Evolutionary conservation across 805 yeast species (phyloP).

Genomic region (Zygotorulaspora danielsina): DNA sequence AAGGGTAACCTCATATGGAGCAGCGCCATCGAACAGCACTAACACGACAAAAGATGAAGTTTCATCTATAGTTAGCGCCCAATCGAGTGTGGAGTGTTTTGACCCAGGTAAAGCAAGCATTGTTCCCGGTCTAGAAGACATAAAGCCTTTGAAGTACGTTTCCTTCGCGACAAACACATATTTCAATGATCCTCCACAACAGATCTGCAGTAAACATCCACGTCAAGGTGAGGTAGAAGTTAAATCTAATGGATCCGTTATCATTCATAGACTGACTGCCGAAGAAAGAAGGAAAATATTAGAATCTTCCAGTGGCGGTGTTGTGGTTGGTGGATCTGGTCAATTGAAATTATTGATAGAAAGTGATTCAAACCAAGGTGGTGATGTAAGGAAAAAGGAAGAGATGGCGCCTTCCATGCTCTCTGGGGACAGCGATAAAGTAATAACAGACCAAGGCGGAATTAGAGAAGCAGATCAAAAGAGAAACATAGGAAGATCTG

Average conservation of each 20-base stretch:
- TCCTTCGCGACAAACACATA: slow-evolving; percentile 74
- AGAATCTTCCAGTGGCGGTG: slow-evolving; percentile 53
- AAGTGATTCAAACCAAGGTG: slow-evolving; percentile 10
- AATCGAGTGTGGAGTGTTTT: slow-evolving; percentile 6
- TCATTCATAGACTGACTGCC: slow-evolving; percentile 50
- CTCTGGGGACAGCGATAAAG: slow-evolving; percentile 1
- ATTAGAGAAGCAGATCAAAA: slow-evolving; percentile 19
- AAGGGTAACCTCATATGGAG: slow-evolving; percentile 32
- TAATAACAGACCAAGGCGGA: slow-evolving; percentile 14
- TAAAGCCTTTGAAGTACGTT: slow-evolving; percentile 53
- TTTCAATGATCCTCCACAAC: slow-evolving; percentile 83
- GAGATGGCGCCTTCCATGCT: slow-evolving; percentile 21
- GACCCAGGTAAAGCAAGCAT: slow-evolving; percentile 22
- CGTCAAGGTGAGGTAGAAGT: slow-evolving; percentile 77
- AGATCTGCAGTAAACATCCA: slow-evolving; percentile 76
- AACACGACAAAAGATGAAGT: slow-evolving; percentile 14
- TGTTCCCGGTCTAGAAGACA: slow-evolving; percentile 42
- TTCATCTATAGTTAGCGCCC: slow-evolving; percentile 6
- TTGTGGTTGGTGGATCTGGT: slow-evolving; percentile 77
- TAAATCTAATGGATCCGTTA: slow-evolving; percentile 48
- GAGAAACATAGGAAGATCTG: slow-evolving; percentile 34
- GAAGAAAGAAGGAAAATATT: slow-evolving; percentile 47
- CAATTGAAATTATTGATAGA: slow-evolving; percentile 45
- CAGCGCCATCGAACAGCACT: slow-evolving; percentile 5
- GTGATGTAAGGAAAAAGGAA: slow-evolving; percentile 16